These are phyloP conservation scores for Eurotiales sp. DNA, from an alignment of 2,329 filamentous ascomycete genomes.

Conservation along the genomic window DNA sequence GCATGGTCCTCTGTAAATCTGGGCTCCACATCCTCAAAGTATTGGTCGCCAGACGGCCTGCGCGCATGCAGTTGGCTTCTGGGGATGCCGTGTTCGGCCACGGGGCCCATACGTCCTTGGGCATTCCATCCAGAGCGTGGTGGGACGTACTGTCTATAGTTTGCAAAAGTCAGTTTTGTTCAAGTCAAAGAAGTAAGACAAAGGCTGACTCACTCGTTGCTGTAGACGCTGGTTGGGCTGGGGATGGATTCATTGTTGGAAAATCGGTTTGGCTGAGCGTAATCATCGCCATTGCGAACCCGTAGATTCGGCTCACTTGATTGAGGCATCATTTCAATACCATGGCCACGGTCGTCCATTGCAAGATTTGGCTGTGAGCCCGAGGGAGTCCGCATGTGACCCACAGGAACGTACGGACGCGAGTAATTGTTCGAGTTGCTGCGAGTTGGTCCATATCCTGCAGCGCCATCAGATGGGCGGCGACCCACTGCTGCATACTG, in stretches of 20 bases:
- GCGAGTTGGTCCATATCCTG: constrained; percentile 37
- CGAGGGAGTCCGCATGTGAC: constrained; percentile 27
- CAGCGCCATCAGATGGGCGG: constrained; percentile 25
- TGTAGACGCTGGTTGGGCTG: constrained; percentile 70
- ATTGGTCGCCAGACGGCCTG: constrained; percentile 50
- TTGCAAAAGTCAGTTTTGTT: constrained; percentile 13
- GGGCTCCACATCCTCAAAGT: constrained; percentile 93
- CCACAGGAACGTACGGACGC: constrained; percentile 21
- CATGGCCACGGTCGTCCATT: constrained; percentile 53
- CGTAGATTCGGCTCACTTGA: constrained; percentile 48
- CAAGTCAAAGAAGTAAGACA: background rate
- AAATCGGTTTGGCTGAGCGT: constrained; percentile 3
- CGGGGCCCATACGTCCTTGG: constrained; percentile 8
- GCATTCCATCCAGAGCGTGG: constrained; percentile 41
- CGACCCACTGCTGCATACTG: constrained; percentile 30
- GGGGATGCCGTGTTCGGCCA: constrained; percentile 18
- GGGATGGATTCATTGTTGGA: constrained; percentile 32
- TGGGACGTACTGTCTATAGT: constrained; percentile 39
- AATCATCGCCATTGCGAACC: constrained; percentile 2
- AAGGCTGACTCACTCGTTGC: constrained; percentile 62
- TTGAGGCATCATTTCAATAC: constrained; percentile 77
- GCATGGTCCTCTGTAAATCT: constrained; percentile 63
- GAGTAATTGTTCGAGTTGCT: constrained; percentile 26
- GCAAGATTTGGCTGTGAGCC: constrained; percentile 25
- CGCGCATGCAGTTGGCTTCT: constrained; percentile 24